Evolutionary conservation across 768 basidiomycete genomes (phyloP).

Genomic region (Pleurotus ostreatus): DNA sequence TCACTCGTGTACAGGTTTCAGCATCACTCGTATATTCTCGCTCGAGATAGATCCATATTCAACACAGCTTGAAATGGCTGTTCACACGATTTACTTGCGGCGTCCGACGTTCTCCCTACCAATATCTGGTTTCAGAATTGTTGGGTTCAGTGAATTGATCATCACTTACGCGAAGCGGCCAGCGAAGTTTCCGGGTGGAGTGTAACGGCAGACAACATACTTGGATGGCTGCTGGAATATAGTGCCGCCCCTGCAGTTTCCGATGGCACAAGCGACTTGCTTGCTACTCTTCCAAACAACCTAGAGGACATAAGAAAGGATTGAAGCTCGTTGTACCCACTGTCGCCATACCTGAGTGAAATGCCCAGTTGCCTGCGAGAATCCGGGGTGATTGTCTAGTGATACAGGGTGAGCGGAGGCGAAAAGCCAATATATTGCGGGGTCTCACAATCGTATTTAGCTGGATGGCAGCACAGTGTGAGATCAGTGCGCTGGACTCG

Average conservation of each 20-base stretch:
- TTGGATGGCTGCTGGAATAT: conserved; percentile 19
- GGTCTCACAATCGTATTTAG: conserved; percentile 19
- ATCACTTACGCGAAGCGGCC: conserved; percentile 20
- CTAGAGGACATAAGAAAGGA: too few relatives aligned
- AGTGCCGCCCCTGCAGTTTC: conserved; percentile 29
- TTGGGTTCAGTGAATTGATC: background rate
- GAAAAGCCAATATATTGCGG: too few relatives aligned
- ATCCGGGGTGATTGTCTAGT: conserved; percentile 23
- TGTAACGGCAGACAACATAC: conserved; percentile 25
- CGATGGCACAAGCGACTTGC: conserved; percentile 43
- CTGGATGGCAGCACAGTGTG: conserved; percentile 5
- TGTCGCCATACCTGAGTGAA: conserved; percentile 31
- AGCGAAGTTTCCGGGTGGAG: conserved; percentile 21
- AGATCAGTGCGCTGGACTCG: background rate
- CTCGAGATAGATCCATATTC: too few relatives aligned
- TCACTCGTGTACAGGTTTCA: too few relatives aligned
- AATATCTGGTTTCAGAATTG: background rate
- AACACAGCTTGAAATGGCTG: too few relatives aligned
- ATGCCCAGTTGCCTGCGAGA: conserved; percentile 22
- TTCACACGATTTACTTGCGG: background rate
- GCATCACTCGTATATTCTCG: too few relatives aligned
- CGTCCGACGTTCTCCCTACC: conserved; percentile 10
- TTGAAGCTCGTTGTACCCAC: too few relatives aligned
- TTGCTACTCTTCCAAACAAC: conserved; percentile 54
- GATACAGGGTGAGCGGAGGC: background rate